Evolutionary conservation across 345 rosid genomes (phyloP), one percentile per base, ranked within the genome.

Genomic region (Diplotaxis tenuifolia): DNA sequence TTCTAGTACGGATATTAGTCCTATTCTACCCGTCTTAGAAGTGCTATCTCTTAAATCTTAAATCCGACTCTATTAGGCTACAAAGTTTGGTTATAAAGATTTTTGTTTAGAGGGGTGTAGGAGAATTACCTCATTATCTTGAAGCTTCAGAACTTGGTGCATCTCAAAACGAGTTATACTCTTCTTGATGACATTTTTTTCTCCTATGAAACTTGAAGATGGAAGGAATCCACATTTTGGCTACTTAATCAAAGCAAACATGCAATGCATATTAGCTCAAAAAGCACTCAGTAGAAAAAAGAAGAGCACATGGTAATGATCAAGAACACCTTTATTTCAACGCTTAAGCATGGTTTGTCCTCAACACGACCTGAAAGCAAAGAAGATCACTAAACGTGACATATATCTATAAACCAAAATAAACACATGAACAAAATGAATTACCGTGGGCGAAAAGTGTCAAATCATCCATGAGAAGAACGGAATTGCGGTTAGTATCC

Each of bases 171-270:
- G 90, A 54, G 86, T 67, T 49, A 65, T 36, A 18, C 74, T 82
- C 83, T 75, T 86, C 72, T 95, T 92, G 31, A 86, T 47, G 15
- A 77, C 78, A 80, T 95, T 88, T 78, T 64, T 81, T 68, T 85
- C 85, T 19, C 86, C 75, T 60, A 95, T 84, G 76, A 84, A 83
- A 68, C 78, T 85, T 75, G 97, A 86, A 56, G 55, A 25, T 42
- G 99, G 93, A 22, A 89, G 89, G 84, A 88, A 92, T 80, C 99
- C 99, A 83, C 96, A 92, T 85, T 95, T 95, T 64, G 99, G 97
- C 97, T 95, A 81, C 76, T 81, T 82, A 80, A 82, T 70, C 65
- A 55, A 73, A 83, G 80, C 49, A 80, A 81, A 80, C 19, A 74
- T 54, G 61, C 68, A 60, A 49, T 59, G 68, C 55, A 60, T 65